phyloP scores from a whole-genome alignment of 495 filamentous ascomycete species.

The Neurospora sp. region DNA sequence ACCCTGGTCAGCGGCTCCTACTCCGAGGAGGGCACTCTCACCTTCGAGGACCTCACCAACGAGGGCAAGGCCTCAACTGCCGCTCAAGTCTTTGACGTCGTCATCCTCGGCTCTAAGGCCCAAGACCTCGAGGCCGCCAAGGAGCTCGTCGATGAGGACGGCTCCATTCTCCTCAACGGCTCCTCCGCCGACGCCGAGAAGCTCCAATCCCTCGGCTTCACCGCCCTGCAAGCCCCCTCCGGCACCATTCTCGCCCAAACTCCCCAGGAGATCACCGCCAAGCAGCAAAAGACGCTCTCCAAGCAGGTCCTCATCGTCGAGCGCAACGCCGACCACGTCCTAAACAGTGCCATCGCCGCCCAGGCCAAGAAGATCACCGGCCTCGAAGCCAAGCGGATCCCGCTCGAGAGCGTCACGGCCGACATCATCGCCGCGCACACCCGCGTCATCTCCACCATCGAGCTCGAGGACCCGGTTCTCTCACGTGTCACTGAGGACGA shows the following conservation, averaged over 20 bases:
- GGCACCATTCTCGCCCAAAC: neutral
- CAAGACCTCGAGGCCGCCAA: neutral
- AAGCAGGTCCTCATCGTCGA: neutral
- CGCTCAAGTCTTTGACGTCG: neutral
- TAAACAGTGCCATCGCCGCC: neutral
- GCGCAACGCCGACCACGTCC: neutral
- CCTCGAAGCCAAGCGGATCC: neutral
- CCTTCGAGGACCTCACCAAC: neutral
- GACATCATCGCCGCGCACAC: slow-evolving; percentile 5
- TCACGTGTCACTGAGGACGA: neutral
- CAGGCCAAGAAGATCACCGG: neutral
- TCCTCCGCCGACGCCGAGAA: neutral
- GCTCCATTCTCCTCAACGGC: neutral
- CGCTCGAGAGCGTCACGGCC: neutral
- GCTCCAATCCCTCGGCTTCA: neutral
- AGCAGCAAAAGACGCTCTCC: neutral
- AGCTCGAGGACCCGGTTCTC: neutral
- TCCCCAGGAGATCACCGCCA: neutral
- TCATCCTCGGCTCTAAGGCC: neutral
- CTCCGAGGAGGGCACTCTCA: neutral
- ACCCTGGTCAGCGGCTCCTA: neutral
- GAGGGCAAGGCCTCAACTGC: neutral
- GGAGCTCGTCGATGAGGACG: neutral
- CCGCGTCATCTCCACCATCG: slow-evolving; percentile 3
- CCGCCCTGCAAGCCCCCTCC: neutral